phyloP scores from a whole-genome alignment of 2,329 filamentous ascomycete genomes.

The Alternaria atra region DNA sequence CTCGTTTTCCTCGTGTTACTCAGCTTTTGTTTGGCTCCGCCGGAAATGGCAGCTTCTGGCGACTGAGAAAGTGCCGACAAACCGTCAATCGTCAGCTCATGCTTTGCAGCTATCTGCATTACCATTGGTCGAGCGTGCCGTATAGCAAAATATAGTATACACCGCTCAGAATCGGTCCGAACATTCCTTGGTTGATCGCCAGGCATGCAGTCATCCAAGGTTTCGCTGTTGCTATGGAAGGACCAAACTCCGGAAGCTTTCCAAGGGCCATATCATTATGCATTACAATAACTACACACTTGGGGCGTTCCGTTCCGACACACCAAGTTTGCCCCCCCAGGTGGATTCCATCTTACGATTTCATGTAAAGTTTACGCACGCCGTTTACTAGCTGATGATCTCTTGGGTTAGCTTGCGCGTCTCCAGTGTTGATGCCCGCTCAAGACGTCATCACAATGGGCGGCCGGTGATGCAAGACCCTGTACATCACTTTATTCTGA shows the following conservation, averaged over 20 bases:
- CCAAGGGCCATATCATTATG: constrained; percentile 26
- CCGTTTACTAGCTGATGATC: constrained; percentile 11
- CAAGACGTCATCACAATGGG: constrained; percentile 28
- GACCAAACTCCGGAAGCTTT: constrained; percentile 30
- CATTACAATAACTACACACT: constrained; percentile 12
- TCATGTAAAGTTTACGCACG: constrained; percentile 11
- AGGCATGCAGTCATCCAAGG: constrained; percentile 20
- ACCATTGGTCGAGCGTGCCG: constrained; percentile 24
- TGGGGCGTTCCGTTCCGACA: constrained; percentile 10
- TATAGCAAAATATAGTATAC: constrained; percentile 23
- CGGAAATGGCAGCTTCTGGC: neutral
- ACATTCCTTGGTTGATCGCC: neutral
- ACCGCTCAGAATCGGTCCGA: constrained; percentile 30
- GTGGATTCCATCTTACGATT: neutral
- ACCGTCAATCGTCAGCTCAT: constrained; percentile 15
- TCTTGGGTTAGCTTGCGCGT: constrained; percentile 17
- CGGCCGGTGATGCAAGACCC: constrained; percentile 31
- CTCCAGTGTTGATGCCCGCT: constrained; percentile 8
- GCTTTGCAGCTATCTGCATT: neutral
- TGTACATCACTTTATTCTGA: constrained; percentile 33
- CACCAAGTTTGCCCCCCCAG: constrained; percentile 7
- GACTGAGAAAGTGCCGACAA: constrained; percentile 6
- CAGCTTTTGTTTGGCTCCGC: constrained; percentile 11
- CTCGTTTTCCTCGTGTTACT: constrained; percentile 31
- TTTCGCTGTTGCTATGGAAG: constrained; percentile 33